Evolutionary conservation across 1,284 basidiomycete genomes (phyloP), one percentile per base, ranked within the genome.

Genomic region (Farysia itapuensis): DNA sequence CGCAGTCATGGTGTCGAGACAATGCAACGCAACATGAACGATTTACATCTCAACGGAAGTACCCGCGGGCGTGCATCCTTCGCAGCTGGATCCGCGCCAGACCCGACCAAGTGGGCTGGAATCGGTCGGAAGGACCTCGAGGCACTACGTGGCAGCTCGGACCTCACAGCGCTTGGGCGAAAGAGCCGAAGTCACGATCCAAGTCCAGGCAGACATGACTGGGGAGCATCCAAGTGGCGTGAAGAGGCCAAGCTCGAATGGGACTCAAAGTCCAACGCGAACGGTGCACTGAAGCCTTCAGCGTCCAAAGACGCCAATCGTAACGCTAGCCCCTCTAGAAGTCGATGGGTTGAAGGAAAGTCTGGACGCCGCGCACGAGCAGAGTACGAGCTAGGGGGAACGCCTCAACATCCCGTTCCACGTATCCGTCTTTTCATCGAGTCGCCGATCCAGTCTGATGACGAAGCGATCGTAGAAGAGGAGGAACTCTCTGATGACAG

Each of bases 301-400:
- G 12, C 31, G 11, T 16, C 31, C 9, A 9, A 19, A 8, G 31
- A 9, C 12, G 18, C 31, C 11, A 28, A n/a, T n/a, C 25, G 25
- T 9, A n/a, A n/a, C n/a, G 9, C 26, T 9, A 28, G 26, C 26
- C 26, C 26, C 26, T 9, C 11, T n/a, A 9, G 26, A 28, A 11
- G 11, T 23, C 45, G 70, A 28, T 64, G 76, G 72, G 54, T 72
- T 20, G 40, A 77, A 56, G 59, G 71, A 35, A 58, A 67, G 38
- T 40, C 57, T 13, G 74, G 72, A 15, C 42, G 78, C 16, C 46
- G 75, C 14, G 78, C 75, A 7, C 57, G 72, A 34, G 78, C 78
- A 3, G 76, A 77, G 35, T 79, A 79, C 49, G 75, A 79, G 48
- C 59, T 79, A 1, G 75, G 67, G 15, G 77, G 77, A 0, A 78